A percentile compares a stretch with the other conserved stretches of the same genome.
Conservation (phyloP, 225 moss, liverwort and hornwort genomes). For the Rhytidiadelphus loreus region DNA sequence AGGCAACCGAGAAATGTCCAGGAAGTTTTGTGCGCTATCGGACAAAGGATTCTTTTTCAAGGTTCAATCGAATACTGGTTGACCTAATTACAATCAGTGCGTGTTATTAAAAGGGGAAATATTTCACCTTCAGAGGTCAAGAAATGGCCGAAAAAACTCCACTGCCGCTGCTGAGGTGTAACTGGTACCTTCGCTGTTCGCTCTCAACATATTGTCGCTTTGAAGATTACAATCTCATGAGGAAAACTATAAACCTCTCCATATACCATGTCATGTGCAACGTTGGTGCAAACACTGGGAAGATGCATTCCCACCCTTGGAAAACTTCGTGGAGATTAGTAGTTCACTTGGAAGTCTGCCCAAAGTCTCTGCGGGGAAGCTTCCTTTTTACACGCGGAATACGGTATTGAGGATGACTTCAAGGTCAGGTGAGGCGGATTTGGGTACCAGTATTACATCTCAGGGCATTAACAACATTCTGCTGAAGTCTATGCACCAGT, state of each 20-base stretch:
- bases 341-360: background rate
- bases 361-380: background rate
- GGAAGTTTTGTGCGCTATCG: background rate
- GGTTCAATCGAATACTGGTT: background rate
- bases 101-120: too few species aligned
- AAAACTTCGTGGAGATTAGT: background rate
- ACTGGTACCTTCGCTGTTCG: background rate
- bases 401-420: background rate
- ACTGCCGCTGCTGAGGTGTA: background rate
- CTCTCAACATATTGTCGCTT: background rate
- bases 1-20: background rate
- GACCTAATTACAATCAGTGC: background rate
- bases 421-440: background rate
- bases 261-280: background rate
- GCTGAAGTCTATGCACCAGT: background rate
- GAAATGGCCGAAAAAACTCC: background rate
- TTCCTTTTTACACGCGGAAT: background rate
- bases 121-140: background rate
- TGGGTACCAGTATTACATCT: too few species aligned
- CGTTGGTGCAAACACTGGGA: background rate
- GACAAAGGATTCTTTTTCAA: background rate
- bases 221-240: background rate
- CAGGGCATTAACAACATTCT: background rate
- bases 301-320: background rate
- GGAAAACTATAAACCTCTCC: background rate